A percentile compares a stretch with the other conserved stretches of the same genome.
Conservation (phyloP, 768 basidiomycete species). For the Trametes cinnabarina region DNA sequence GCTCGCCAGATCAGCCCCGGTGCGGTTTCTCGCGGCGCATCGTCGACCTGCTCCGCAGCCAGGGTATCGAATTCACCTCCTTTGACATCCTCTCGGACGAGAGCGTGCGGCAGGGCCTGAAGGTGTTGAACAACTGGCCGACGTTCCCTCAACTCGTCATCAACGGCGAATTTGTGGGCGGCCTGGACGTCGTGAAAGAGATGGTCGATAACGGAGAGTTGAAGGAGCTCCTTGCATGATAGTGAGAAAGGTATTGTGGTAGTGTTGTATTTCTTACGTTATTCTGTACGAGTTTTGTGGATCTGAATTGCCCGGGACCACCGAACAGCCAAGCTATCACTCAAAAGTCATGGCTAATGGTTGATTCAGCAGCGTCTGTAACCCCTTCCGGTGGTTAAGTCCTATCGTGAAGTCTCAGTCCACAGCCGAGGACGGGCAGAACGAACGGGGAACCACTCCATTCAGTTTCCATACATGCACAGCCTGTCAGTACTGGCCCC, state of each 20-base stretch:
- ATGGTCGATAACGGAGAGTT: conserved; percentile 83
- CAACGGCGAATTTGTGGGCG: conserved; percentile 92
- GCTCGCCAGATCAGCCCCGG: conserved; percentile 54
- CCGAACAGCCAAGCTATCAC: no score
- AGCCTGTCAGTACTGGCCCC: no score
- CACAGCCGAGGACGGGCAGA: no score
- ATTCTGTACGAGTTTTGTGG: background rate
- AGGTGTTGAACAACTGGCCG: conserved; percentile 61
- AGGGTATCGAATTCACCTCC: conserved; percentile 49
- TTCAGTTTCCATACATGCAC: no score
- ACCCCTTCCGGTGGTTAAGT: no score
- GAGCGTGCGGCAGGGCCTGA: conserved; percentile 55
- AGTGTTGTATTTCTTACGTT: background rate
- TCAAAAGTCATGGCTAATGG: background rate
- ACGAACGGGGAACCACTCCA: no score
- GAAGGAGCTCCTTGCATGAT: conserved; percentile 37
- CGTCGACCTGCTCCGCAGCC: conserved; percentile 47
- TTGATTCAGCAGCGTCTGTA: background rate
- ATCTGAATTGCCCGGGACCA: no score
- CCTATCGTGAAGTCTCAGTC: no score
- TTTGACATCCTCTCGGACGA: conserved; percentile 63
- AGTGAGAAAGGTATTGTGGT: background rate
- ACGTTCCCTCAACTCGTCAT: conserved; percentile 69
- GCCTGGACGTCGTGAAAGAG: conserved; percentile 88
- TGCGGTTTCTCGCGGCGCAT: conserved; percentile 63